phyloP scores from a whole-genome alignment of 1,139 yeast genomes.

The Candida pseudoviswanathii region DNA sequence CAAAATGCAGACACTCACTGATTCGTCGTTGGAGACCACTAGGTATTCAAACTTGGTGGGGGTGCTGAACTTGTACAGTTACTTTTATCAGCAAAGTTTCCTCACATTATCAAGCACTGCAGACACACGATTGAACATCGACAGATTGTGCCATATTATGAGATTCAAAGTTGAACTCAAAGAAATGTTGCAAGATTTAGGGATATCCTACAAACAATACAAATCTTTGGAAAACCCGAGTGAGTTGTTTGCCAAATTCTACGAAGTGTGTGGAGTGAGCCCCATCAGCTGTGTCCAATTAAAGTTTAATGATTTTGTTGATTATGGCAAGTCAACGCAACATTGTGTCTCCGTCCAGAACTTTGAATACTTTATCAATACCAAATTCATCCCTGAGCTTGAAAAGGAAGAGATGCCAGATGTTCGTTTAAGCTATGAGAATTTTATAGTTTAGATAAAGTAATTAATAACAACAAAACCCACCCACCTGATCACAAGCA shows the following conservation, averaged over 20 bases:
- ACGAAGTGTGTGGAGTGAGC: not conserved
- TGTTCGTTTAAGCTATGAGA: slow-evolving; percentile 7
- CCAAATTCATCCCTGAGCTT: slow-evolving; percentile 2
- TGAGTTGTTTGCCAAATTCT: not conserved
- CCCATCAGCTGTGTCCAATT: slow-evolving; percentile 2
- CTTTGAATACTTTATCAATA: slow-evolving; percentile 6
- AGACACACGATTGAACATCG: not conserved
- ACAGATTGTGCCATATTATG: slow-evolving; percentile 7
- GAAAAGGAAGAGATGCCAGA: slow-evolving; percentile 3
- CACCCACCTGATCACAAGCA: not conserved
- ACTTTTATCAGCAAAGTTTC: not conserved
- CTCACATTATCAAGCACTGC: not conserved
- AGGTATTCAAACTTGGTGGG: not conserved
- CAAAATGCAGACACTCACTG: not conserved
- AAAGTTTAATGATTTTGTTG: slow-evolving; percentile 10
- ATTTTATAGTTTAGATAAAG: slow-evolving; percentile 4
- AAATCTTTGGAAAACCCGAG: slow-evolving; percentile 3
- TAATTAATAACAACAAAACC: not conserved
- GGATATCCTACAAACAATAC: slow-evolving; percentile 14
- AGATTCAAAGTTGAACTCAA: slow-evolving; percentile 18
- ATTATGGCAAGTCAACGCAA: slow-evolving; percentile 4
- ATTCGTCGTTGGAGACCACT: not conserved
- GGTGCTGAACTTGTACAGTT: not conserved
- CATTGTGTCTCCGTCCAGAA: slow-evolving; percentile 4
- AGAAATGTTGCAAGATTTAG: slow-evolving; percentile 8